Percentiles rank a stretch among this genome's conserved stretches.
phyloP scores from a whole-genome alignment of 2,329 filamentous ascomycete genomes.

The Aspergillaceae sp. region DNA sequence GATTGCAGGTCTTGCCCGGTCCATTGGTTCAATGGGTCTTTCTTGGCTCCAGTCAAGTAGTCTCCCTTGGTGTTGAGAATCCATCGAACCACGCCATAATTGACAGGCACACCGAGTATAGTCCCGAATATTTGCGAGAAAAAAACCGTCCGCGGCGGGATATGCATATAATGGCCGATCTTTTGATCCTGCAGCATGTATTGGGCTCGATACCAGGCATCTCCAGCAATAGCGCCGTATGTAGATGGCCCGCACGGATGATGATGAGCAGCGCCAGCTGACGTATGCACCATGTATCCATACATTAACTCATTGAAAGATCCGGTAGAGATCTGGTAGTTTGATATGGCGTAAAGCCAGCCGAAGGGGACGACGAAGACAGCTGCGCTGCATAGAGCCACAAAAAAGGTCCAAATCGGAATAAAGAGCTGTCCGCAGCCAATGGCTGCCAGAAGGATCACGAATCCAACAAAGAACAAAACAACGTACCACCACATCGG shows the following conservation, averaged over 20 bases:
- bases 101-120: conserved; percentile 51
- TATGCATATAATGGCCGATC: conserved; percentile 57
- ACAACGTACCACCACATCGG: conserved; percentile 51
- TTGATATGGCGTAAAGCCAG: conserved; percentile 54
- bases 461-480: conserved; percentile 44
- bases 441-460: conserved; percentile 45
- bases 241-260: conserved; percentile 51
- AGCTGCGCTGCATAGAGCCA: conserved; percentile 48
- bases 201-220: conserved; percentile 53
- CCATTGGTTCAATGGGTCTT: conserved; percentile 53
- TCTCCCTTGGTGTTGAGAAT: conserved; percentile 49
- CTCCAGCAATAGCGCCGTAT: conserved; percentile 52
- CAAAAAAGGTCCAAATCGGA: conserved; percentile 52
- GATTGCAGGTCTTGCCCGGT: conserved; percentile 48
- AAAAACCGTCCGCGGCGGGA: conserved; percentile 52
- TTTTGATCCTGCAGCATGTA: conserved; percentile 55
- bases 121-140: conserved; percentile 54
- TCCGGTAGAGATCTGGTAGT: conserved; percentile 47
- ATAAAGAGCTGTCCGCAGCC: conserved; percentile 48
- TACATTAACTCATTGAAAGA: conserved; percentile 54
- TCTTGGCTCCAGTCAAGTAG: conserved; percentile 43
- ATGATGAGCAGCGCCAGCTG: conserved; percentile 42
- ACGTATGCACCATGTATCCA: conserved; percentile 47
- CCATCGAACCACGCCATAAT: conserved; percentile 55
- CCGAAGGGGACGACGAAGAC: conserved; percentile 50